Base-by-base conservation (phyloP, 1,284 basidiomycete genomes). In the Rhizoctonia solani region DNA sequence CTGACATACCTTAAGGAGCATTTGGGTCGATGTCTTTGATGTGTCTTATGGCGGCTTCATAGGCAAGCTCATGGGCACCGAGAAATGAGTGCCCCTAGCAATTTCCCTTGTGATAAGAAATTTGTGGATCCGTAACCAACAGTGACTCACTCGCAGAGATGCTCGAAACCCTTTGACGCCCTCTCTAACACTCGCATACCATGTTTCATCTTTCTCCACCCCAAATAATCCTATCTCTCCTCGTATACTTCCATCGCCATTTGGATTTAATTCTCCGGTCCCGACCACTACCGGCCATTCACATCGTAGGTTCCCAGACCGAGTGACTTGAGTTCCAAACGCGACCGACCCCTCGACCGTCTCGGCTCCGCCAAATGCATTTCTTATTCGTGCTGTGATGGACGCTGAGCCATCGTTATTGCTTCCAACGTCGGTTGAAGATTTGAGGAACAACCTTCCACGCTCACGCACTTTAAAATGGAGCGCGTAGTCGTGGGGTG, bases 341-440 rank as follows among this genome's bases (percentile, higher is more conserved):
- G 94, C 86, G 1, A 93, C 79, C 69, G 89, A 90, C 5, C 90
- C 91, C 74, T 95, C 91, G 68, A 99, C 80, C 0, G 85, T 85
- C 77, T 99, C 97, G 21, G 90, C 95, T 1, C 93, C 92, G 27
- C 97, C 96, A 73, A 98, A 90, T 4, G 91, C 83, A 77, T 99
- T 99, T 16, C 91, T 83, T 37, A 95, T 78, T 58, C 89, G 86
- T 16, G 85, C 92, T 4, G 89, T 92, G 42, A 88, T 84, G 67
- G 88, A 92, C 88, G 59, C 59, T 9, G 59, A 65, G 6, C 93
- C 96, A 76, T 98, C 96, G 58, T 90, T 91, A 67, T 97, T 94
- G 8, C 97, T 53, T 44, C 59, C 97, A 3, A 98, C 82, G 74
- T 98, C 95, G 0, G 96, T 98, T 1, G 91, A 86, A 0, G 89